Base-by-base conservation (phyloP, 129 eudicot species). In the Arctium minus region DNA sequence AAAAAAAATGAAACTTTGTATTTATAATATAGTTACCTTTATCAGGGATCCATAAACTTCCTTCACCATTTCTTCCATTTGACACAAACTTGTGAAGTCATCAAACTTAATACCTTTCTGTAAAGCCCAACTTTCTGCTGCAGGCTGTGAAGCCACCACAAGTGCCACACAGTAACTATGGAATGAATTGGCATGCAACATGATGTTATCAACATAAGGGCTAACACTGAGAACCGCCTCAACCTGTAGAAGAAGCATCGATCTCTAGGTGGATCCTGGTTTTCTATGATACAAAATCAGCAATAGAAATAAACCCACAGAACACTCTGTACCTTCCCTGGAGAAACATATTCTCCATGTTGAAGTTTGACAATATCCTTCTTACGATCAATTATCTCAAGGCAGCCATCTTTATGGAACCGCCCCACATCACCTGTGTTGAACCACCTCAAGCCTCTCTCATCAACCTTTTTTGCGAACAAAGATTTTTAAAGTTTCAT, bases 321-420 rank as follows among this genome's bases (percentile, higher is more conserved):
- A 7, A 50, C 30, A 40, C 10, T 27, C 12, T 39, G 13, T 87
- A 93, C 99, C 98, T 96, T 96, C 69, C 99, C 98, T 10, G 93
- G 88, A 74, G 99, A 96, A 53, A 93, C 98, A 72, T 96, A 96
- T 88, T 96, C 99, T 82, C 99, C 99, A 75, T 96, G 99, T 84
- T 96, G 98, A 86, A 96, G 97, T 79, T 96, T 96, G 39, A 96
- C 97, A 64, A 96, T 96, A 73, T 96, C 98, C 86, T 96, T 96
- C 74, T 91, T 96, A 74, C 99, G 95, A 81, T 96, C 99, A 50
- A 91, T 89, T 84, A 96, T 93, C 91, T 96, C 97, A 80, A 96
- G 97, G 88, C 98, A 96, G 15, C 98, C 98, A 86, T 96, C 98
- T 68, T 82, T 82, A 85, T 96, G 98, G 83, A 93, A 86, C 80